Base-by-base conservation (phyloP, 257 asterid genomes). In the Cruciata laevipes region DNA sequence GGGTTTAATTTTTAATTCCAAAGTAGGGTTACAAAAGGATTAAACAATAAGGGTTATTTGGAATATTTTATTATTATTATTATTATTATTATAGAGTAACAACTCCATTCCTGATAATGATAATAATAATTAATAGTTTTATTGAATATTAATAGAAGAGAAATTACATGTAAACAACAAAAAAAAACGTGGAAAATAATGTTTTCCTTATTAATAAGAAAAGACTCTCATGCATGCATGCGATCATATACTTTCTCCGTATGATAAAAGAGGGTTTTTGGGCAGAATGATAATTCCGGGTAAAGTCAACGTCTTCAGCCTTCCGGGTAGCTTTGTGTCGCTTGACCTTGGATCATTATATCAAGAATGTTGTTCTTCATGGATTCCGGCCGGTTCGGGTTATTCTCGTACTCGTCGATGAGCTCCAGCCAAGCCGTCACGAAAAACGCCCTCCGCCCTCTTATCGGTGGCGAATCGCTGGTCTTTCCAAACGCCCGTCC, bases 201-300 rank as follows among this genome's bases (percentile, higher is more conserved):
- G n/a, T 7, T 33, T 33, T 33, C 38, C n/a, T 4, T 33, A 33
- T 33, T 33, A n/a, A n/a, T n/a, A n/a, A n/a, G n/a, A n/a, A n/a
- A n/a, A n/a, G n/a, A n/a, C 16, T 47, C 20, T 16, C 53, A 47
- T 47, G 53, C 53, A 47, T 44, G 47, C 47, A 44, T 47, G 53
- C 9, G n/a, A n/a, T 44, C n/a, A n/a, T n/a, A 44, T 16, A 53
- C n/a, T 53, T 3, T 20, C 3, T 61, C 78, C 75, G 78, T 76
- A 35, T 82, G 83, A 9, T 80, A n/a, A 70, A 27, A 85, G 84
- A 37, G 85, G 80, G 58, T 58, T 59, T 21, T 85, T 85, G 79
- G 83, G 83, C 30, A 82, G 90, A 84, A 76, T 76, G n/a, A 86
- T 73, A 37, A 85, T 10, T 4, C 87, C 84, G 23, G 84, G 83